Evolutionary conservation across 176 grass and related monocot genomes (phyloP), one percentile per base, ranked within the genome.

Genomic region (Dactylis glomerata): DNA sequence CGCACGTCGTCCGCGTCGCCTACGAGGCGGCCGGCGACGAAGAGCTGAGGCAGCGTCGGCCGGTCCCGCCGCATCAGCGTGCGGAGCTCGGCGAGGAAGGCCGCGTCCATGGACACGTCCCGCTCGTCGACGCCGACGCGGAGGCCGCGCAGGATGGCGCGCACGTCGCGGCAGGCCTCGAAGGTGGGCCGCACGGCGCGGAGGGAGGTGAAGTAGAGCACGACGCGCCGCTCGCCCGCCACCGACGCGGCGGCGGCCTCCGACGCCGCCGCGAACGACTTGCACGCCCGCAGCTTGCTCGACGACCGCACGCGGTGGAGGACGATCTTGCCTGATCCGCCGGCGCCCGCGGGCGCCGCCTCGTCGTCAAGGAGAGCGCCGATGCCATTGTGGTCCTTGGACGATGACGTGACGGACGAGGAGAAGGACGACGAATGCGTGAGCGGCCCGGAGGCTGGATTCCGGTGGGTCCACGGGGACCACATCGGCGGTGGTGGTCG

Each of bases 181-280:
- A 87, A 94, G 66, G 95, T 97, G 45, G 64, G 6, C 38, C 92
- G 92, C 59, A 97, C 86, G 20, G 90, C 92, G 13, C 92, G 88
- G 71, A 97, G 87, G 64, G 95, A 92, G 78, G 95, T 97, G 95
- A 86, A 94, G 86, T 94, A 97, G 81, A 97, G 90, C 68, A 97
- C 92, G 20, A 97, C 76, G 50, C 89, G 86, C 40, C 88, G 81
- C 70, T 89, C 83, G 6, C 78, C 88, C 0, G 78, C 77, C 11
- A 82, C 88, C 31, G 88, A 20, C 31, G 77, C 61, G 2, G 87
- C 87, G 30, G 87, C 87, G 23, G 83, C 71, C 30, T 76, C 88
- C 51, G 66, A 80, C 5, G 66, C 78, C 1, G 50, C 88, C 15
- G 88, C 66, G 80, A 90, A 87, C 16, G 89, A 87, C 80, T 83